Percentiles rank a stretch among this genome's conserved stretches.
Conservation (phyloP, 371 early-diverging fungal genomes). For the Lichtheimia hyalospora region DNA sequence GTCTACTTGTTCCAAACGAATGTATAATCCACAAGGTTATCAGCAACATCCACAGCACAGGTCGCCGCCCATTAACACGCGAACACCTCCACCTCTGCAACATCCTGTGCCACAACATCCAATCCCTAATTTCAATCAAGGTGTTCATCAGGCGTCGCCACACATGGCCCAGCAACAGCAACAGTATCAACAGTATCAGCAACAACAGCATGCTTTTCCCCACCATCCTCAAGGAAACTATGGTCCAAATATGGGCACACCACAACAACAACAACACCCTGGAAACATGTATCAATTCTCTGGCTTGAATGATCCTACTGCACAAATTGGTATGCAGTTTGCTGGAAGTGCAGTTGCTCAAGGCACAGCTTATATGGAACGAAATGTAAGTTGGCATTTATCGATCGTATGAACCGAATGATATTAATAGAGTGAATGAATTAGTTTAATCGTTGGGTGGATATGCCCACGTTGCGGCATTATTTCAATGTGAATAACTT, state of each 20-base stretch:
- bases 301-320: conserved; percentile 73
- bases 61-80: conserved; percentile 20
- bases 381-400: conserved; percentile 70
- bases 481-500: conserved; percentile 97
- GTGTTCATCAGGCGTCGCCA: conserved; percentile 50
- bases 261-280: conserved; percentile 16
- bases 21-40: conserved; percentile 7
- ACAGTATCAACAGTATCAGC: conserved; percentile 40
- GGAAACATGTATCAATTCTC: conserved; percentile 52
- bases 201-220: conserved; percentile 37
- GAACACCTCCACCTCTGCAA: conserved; percentile 70
- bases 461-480: conserved; percentile 82
- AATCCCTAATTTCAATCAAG: conserved; percentile 58
- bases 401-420: neutral
- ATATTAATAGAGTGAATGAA: neutral
- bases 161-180: conserved; percentile 40
- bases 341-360: conserved; percentile 89
- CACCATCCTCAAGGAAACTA: conserved; percentile 27
- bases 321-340: conserved; percentile 96
- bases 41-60: conserved; percentile 11
- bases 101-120: conserved; percentile 74
- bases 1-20: neutral
- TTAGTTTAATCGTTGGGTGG: conserved; percentile 84
- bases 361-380: conserved; percentile 88
- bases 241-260: conserved; percentile 35